Conservation (phyloP, 176 grass and related monocot species). For the Cenchrus fungigraminus region DNA sequence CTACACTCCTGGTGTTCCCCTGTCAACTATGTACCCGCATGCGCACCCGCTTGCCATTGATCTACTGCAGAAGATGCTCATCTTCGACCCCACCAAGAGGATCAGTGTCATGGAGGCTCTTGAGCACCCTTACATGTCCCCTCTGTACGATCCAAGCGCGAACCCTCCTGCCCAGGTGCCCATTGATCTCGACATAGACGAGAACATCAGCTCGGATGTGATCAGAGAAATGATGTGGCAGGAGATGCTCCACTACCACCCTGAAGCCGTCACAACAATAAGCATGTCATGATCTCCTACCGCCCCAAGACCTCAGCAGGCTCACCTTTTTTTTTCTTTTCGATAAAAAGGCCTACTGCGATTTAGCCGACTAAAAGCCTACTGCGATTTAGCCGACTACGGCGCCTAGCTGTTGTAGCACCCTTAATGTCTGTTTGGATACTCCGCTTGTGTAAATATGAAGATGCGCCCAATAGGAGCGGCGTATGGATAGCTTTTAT, state of each 20-base stretch:
- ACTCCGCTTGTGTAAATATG: conserved; percentile 43
- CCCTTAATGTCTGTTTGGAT: conserved; percentile 18
- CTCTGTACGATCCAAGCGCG: conserved; percentile 55
- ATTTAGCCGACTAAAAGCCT: conserved; percentile 19
- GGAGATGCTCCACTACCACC: conserved; percentile 67
- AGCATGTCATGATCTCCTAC: conserved; percentile 20
- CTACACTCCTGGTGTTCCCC: conserved; percentile 55
- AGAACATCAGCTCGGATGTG: conserved; percentile 52
- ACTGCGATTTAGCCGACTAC: conserved; percentile 9
- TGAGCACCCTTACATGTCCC: conserved; percentile 64
- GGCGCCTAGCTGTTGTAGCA: conserved; percentile 40
- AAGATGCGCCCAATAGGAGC: conserved; percentile 37
- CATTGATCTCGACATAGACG: conserved; percentile 56
- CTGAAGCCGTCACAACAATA: conserved; percentile 42
- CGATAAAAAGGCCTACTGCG: background rate
- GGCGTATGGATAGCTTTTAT: conserved; percentile 39
- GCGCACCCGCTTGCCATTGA: conserved; percentile 61
- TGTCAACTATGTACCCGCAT: conserved; percentile 52
- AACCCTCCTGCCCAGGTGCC: conserved; percentile 61
- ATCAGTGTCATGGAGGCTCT: conserved; percentile 54
- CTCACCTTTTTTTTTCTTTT: conserved; percentile 1
- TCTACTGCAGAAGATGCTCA: conserved; percentile 65
- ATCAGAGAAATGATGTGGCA: conserved; percentile 69
- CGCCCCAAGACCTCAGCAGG: background rate
- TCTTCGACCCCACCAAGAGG: conserved; percentile 57